These are phyloP conservation scores for Colletotrichum endophyticum DNA, from an alignment of 2,329 filamentous ascomycete genomes.

Conservation along the genomic window DNA sequence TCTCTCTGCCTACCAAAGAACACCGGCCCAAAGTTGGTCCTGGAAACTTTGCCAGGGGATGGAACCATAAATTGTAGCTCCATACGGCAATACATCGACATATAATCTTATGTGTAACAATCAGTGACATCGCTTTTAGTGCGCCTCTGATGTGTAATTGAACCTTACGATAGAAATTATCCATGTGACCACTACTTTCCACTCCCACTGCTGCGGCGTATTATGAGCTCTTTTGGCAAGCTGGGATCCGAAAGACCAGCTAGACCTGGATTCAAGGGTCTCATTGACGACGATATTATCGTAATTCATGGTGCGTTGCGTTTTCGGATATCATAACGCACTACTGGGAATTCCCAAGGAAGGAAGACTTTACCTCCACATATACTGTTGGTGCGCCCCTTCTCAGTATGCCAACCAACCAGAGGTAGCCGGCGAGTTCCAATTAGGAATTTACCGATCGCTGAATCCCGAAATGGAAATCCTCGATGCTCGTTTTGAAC, in stretches of 20 bases:
- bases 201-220: not conserved
- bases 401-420: not conserved
- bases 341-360: not conserved
- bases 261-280: not conserved
- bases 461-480: not conserved
- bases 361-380: not conserved
- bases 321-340: not conserved
- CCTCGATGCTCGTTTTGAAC: not conserved
- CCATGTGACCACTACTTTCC: not conserved
- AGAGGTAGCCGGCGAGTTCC: not conserved
- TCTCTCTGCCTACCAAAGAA: not conserved
- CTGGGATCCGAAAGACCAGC: not conserved
- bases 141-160: not conserved
- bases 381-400: not conserved
- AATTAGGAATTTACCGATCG: not conserved
- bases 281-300: not conserved
- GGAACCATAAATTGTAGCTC: conserved; percentile 7
- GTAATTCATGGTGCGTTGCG: not conserved
- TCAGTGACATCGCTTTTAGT: conserved; percentile 21
- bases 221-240: not conserved
- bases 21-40: not conserved
- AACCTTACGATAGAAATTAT: not conserved
- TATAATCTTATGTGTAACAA: conserved; percentile 27
- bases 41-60: conserved; percentile 4
- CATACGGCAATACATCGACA: not conserved